Evolutionary conservation across 495 filamentous ascomycete genomes (phyloP).

Genomic region (Aspergillus mulundensis): DNA sequence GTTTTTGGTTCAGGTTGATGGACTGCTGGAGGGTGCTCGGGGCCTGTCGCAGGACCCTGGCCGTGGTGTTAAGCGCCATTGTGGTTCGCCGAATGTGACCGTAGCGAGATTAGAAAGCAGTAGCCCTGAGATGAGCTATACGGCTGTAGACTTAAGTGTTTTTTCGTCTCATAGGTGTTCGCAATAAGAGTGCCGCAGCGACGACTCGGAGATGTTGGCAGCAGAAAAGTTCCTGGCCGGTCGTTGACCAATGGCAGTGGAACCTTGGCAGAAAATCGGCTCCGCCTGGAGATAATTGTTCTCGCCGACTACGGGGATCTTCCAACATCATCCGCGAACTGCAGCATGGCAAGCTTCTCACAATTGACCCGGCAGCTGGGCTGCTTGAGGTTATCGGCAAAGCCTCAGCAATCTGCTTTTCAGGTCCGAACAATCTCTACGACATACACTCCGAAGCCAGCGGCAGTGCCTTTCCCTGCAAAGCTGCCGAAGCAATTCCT

Average conservation of each 20-base stretch:
- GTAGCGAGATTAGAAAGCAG: background rate
- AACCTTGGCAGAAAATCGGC: slow-evolving; percentile 43
- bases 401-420: slow-evolving; percentile 43
- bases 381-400: slow-evolving; percentile 56
- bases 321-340: background rate
- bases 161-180: background rate
- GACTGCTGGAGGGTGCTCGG: slow-evolving; percentile 27
- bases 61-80: slow-evolving; percentile 41
- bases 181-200: background rate
- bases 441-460: slow-evolving; percentile 32
- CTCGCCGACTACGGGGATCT: slow-evolving; percentile 11
- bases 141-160: background rate
- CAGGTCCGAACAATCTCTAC: slow-evolving; percentile 42
- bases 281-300: slow-evolving; percentile 23
- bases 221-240: slow-evolving; percentile 24
- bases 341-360: slow-evolving; percentile 54
- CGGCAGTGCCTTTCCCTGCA: slow-evolving; percentile 35
- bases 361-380: slow-evolving; percentile 60
- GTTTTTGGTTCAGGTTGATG: slow-evolving; percentile 29
- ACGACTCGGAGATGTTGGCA: slow-evolving; percentile 6
- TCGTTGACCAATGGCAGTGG: slow-evolving; percentile 15
- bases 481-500: slow-evolving; percentile 40
- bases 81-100: background rate
- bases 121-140: background rate
- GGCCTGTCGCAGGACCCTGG: slow-evolving; percentile 37